These are phyloP conservation scores for Dichotomocladium elegans DNA, from an alignment of 371 early-diverging fungal species.

Conservation along the genomic window DNA sequence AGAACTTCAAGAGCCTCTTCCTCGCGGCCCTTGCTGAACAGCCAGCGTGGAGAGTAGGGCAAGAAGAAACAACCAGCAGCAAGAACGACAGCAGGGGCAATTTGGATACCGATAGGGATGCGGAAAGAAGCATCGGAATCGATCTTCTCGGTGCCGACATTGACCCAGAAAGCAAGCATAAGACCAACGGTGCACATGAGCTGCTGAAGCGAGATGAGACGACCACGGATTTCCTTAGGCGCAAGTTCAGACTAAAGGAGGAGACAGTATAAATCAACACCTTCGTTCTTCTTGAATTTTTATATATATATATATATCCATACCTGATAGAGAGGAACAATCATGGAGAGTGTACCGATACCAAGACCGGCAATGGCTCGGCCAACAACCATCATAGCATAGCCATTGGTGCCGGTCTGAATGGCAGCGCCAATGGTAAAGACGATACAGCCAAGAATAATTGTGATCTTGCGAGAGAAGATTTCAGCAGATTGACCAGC, in stretches of 20 bases:
- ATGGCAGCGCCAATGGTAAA: constrained; percentile 39
- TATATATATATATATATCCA: background rate
- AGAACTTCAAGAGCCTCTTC: constrained; percentile 78
- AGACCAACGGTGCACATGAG: constrained; percentile 45
- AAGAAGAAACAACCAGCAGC: constrained; percentile 46
- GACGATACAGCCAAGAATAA: constrained; percentile 28
- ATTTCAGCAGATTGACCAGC: constrained; percentile 39
- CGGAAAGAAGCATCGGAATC: constrained; percentile 34
- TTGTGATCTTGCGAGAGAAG: constrained; percentile 38
- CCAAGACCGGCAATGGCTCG: constrained; percentile 77
- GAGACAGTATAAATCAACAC: background rate
- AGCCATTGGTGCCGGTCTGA: constrained; percentile 52
- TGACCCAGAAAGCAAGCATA: constrained; percentile 49
- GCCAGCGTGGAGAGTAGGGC: constrained; percentile 69
- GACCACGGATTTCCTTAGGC: constrained; percentile 50
- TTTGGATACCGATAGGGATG: constrained; percentile 51
- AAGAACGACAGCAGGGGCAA: constrained; percentile 44
- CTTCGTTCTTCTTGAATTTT: background rate
- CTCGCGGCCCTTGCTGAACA: constrained; percentile 61
- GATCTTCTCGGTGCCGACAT: constrained; percentile 30
- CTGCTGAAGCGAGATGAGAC: constrained; percentile 46
- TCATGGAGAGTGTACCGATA: constrained; percentile 73
- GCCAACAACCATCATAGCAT: constrained; percentile 58
- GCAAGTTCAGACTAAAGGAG: constrained; percentile 27
- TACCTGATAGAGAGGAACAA: constrained; percentile 49